Conservation (phyloP, 2,329 filamentous ascomycete species). For the Neospermospora avenae region DNA sequence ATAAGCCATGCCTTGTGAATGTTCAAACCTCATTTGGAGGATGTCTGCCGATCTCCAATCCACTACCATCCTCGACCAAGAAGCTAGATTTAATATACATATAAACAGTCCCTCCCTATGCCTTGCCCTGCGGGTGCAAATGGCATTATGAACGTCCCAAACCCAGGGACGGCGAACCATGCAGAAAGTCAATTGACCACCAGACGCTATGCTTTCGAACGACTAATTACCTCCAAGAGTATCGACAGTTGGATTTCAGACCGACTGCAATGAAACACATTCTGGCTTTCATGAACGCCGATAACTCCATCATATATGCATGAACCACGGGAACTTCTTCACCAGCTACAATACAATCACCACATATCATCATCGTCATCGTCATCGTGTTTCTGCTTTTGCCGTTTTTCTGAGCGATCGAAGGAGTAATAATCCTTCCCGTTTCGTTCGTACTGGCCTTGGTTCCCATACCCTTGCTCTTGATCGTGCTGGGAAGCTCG, state of each 20-base stretch:
- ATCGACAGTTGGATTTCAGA: constrained; percentile 1
- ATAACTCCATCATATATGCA: constrained; percentile 37
- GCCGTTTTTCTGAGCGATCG: constrained; percentile 19
- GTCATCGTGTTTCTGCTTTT: constrained; percentile 22
- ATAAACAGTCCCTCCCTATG: constrained; percentile 18
- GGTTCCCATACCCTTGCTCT: constrained; percentile 33
- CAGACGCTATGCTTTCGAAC: constrained; percentile 35
- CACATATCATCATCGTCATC: constrained; percentile 36
- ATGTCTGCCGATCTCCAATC: constrained; percentile 24
- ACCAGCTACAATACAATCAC: constrained; percentile 26
- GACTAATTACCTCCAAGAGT: constrained; percentile 23
- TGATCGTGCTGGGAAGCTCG: constrained; percentile 33
- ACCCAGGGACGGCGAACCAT: constrained; percentile 20
- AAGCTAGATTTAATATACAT: constrained; percentile 32
- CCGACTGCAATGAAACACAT: constrained; percentile 13
- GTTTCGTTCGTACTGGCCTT: constrained; percentile 29
- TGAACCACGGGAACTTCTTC: constrained; percentile 15
- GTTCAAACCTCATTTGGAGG: not conserved
- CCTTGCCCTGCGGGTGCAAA: constrained; percentile 17
- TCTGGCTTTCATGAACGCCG: constrained; percentile 27
- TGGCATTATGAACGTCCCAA: constrained; percentile 24
- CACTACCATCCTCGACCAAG: constrained; percentile 13
- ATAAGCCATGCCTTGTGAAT: constrained; percentile 1
- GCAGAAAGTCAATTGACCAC: constrained; percentile 23
- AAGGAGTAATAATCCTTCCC: constrained; percentile 34